Evolutionary conservation across 768 basidiomycete species (phyloP).

Genomic region (Trametes meyenii): DNA sequence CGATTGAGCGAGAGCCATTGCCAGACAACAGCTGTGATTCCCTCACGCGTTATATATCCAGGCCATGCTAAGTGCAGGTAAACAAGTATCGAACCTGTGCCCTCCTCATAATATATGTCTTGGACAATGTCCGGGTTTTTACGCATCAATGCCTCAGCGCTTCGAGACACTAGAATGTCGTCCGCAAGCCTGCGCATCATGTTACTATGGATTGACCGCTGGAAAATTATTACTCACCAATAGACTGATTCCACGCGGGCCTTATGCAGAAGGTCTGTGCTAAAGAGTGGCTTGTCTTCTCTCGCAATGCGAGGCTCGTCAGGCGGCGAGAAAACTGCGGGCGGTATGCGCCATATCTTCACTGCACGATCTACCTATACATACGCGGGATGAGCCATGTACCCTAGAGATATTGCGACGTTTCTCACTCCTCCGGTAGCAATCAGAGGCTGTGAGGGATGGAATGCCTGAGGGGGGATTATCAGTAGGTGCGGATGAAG

Average conservation of each 20-base stretch:
- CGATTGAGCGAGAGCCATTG: slow-evolving; percentile 68
- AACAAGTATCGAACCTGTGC: slow-evolving; percentile 21
- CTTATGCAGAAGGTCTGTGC: slow-evolving; percentile 65
- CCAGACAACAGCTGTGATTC: slow-evolving; percentile 58
- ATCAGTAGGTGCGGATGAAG: background rate
- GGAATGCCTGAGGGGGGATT: slow-evolving; percentile 57
- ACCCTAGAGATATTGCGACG: slow-evolving; percentile 1
- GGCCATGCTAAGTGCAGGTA: background rate
- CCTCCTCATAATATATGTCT: slow-evolving; percentile 30
- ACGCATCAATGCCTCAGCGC: slow-evolving; percentile 33
- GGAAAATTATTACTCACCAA: slow-evolving; percentile 47
- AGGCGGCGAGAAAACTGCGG: slow-evolving; percentile 37
- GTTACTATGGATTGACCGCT: background rate
- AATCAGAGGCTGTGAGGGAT: slow-evolving; percentile 61
- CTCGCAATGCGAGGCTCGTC: slow-evolving; percentile 36
- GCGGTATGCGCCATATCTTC: slow-evolving; percentile 73
- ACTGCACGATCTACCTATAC: slow-evolving; percentile 69
- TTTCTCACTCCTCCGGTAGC: slow-evolving; percentile 77
- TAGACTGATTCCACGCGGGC: slow-evolving; percentile 63
- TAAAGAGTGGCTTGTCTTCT: slow-evolving; percentile 80
- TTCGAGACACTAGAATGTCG: slow-evolving; percentile 44
- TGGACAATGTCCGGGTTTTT: slow-evolving; percentile 5
- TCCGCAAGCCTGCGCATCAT: slow-evolving; percentile 49
- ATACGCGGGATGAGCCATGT: slow-evolving; percentile 4
- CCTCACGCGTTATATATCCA: slow-evolving; percentile 2